phyloP scores from a whole-genome alignment of 2,329 filamentous ascomycete genomes.

The Diaporthe humulicola region DNA sequence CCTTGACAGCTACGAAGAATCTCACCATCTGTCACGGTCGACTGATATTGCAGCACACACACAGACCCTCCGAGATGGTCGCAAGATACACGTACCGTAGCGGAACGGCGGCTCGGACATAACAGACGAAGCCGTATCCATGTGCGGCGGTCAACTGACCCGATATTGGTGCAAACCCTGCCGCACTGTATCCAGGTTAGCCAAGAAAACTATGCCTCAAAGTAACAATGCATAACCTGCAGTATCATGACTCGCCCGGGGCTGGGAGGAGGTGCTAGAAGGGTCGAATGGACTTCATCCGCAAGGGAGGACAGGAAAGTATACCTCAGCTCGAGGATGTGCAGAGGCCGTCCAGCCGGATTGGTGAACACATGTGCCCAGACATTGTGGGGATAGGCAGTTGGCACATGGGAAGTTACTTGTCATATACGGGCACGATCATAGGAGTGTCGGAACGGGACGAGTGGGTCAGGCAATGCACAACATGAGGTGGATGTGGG shows the following conservation, averaged over 20 bases:
- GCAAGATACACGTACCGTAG: not conserved
- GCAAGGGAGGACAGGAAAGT: conserved; percentile 9
- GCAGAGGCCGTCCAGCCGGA: not conserved
- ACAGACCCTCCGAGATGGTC: no score
- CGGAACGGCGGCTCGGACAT: not conserved
- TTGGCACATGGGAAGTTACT: conserved; percentile 15
- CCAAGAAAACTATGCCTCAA: conserved; percentile 21
- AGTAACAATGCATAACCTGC: conserved; percentile 29
- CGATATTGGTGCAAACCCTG: not conserved
- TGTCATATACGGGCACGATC: conserved; percentile 15
- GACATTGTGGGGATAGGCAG: not conserved
- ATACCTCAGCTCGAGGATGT: conserved; percentile 22
- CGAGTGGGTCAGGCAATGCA: conserved; percentile 13
- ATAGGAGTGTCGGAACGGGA: not conserved
- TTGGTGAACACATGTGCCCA: not conserved
- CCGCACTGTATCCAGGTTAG: not conserved
- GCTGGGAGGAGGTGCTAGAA: not conserved
- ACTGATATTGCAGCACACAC: not conserved
- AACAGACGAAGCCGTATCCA: not conserved
- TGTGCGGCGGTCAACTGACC: not conserved
- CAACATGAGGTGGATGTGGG: conserved; percentile 11
- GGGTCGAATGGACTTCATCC: conserved; percentile 26
- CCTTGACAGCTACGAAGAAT: not conserved
- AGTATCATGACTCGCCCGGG: conserved; percentile 19
- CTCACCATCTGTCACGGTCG: not conserved